Evolutionary conservation across 169 alveolate genomes (phyloP), one percentile per base, ranked within the genome.

Genomic region (Theileria orientalis): DNA sequence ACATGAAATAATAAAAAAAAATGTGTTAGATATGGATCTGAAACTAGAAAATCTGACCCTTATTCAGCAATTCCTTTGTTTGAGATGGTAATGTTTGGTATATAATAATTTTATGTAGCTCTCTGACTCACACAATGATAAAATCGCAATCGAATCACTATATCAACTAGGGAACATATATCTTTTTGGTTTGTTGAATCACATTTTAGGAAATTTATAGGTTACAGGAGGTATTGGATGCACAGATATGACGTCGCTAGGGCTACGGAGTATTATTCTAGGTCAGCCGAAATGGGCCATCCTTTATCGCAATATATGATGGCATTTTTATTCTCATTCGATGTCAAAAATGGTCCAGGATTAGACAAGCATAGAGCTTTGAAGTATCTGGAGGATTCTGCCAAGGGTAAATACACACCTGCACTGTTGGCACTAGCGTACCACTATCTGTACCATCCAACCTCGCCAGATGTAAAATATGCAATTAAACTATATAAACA

Each of bases 151-250:
- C n/a, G 77, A 82, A 21, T 74, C 78, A 42, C 40, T 77, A 67
- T 51, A 42, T 37, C 82, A 82, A 30, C 29, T 82, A 51, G 89
- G 82, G 23, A 74, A 66, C 30, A 73, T 72, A 29, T 47, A 74
- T 21, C 63, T 82, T 23, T 54, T 82, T 25, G 84, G 89, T 82
- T 0, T 7, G 79, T 44, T 9, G 9, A 6, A 7, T 27, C 19
- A 0, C 13, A 6, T 14, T 9, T 9, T 51, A 35, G 2, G 27
- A 21, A 29, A 7, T 7, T 29, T 6, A 44, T 70, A 84, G 83
- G 41, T 44, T 5, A 11, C 47, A 79, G 21, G 16, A 37, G 35
- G 40, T 71, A 32, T 57, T 79, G 57, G 23, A 37, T 67, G 83
- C 8, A 40, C 2, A 30, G 40, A 40, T 70, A 74, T 14, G 85